These are phyloP conservation scores for Mycena galericulata DNA, from an alignment of 768 basidiomycete genomes.

Conservation along the genomic window DNA sequence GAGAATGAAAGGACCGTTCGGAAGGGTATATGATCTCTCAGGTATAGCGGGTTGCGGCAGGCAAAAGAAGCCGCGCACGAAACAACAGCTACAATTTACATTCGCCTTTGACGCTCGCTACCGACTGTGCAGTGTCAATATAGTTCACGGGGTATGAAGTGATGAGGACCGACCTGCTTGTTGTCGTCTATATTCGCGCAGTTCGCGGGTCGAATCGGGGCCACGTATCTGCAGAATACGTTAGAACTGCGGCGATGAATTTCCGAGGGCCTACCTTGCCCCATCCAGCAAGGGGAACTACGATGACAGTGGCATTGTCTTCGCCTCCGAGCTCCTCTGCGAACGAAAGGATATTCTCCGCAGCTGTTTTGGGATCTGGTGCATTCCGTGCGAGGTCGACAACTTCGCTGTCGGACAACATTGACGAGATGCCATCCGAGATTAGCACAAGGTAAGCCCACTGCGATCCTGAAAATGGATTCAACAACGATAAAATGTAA, in stretches of 20 bases:
- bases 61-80: neutral
- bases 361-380: slow-evolving; percentile 81
- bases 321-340: slow-evolving; percentile 89
- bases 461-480: slow-evolving; percentile 66
- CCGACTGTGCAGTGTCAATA: slow-evolving; percentile 56
- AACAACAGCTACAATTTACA: slow-evolving; percentile 53
- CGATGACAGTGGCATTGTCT: slow-evolving; percentile 93
- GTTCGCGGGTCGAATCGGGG: slow-evolving; percentile 82
- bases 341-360: slow-evolving; percentile 84
- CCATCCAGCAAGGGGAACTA: slow-evolving; percentile 95
- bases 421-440: slow-evolving; percentile 94
- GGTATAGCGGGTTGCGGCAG: too few relatives aligned
- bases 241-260: neutral
- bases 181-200: slow-evolving; percentile 82
- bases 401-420: slow-evolving; percentile 94
- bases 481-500: neutral
- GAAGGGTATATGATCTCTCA: too few relatives aligned
- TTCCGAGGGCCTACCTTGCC: slow-evolving; percentile 56
- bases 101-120: slow-evolving; percentile 73
- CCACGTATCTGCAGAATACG: slow-evolving; percentile 60
- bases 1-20: too few relatives aligned
- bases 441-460: slow-evolving; percentile 91
- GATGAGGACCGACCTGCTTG: slow-evolving; percentile 64
- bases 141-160: neutral
- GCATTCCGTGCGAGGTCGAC: slow-evolving; percentile 87